Percentiles rank a stretch among this genome's conserved stretches.
Conservation (phyloP, 2,329 filamentous ascomycete genomes). For the Neonectria magnoliae region DNA sequence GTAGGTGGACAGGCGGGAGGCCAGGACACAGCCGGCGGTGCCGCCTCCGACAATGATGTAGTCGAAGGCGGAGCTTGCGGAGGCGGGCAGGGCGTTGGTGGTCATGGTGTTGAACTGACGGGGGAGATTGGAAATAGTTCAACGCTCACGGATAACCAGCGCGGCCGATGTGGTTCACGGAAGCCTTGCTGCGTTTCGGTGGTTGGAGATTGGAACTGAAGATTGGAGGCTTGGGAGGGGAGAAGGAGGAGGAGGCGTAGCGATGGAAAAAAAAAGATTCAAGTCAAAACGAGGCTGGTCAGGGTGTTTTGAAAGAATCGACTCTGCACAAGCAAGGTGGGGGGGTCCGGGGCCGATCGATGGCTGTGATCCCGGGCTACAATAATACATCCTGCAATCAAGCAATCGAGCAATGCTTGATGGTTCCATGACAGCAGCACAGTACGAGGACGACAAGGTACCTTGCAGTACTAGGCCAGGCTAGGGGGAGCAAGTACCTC, state of each 20-base stretch:
- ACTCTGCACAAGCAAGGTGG: constrained; percentile 7
- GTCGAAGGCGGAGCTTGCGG: constrained; percentile 77
- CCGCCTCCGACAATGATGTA: constrained; percentile 88
- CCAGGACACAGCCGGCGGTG: constrained; percentile 87
- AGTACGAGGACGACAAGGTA: constrained; percentile 22
- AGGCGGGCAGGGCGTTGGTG: constrained; percentile 72
- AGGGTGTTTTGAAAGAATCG: constrained; percentile 18
- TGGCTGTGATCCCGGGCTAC: background rate
- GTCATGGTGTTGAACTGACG: constrained; percentile 61
- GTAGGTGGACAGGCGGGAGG: constrained; percentile 82
- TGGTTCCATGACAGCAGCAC: constrained; percentile 2
- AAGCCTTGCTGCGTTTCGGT: constrained; percentile 4
- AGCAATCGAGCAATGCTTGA: background rate
- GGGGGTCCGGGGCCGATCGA: constrained; percentile 15
- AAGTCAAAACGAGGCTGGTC: constrained; percentile 2
- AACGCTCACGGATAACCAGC: constrained; percentile 7
- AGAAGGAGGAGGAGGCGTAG: background rate
- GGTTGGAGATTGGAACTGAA: background rate
- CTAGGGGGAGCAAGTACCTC: constrained; percentile 9
- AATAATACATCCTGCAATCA: constrained; percentile 1
- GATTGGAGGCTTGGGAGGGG: background rate
- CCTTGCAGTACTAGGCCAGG: constrained; percentile 16
- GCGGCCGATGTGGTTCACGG: constrained; percentile 9
- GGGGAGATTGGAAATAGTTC: constrained; percentile 7
- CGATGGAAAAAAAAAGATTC: background rate